phyloP scores from a whole-genome alignment of 2,329 filamentous ascomycete genomes.

The Decorospora gaudefroyi region DNA sequence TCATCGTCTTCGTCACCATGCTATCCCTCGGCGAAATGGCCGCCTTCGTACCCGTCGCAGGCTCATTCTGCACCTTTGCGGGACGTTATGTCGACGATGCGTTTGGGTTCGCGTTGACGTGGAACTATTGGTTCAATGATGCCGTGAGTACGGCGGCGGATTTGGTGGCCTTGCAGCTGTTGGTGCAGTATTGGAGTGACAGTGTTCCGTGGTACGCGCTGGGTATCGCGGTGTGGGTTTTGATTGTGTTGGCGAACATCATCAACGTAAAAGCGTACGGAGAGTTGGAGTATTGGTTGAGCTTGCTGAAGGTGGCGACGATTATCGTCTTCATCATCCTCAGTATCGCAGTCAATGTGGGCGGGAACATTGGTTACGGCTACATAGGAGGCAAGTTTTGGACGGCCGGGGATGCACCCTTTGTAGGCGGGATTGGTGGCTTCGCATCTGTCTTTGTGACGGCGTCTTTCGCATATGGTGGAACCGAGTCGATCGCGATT shows the following conservation, averaged over 20 bases:
- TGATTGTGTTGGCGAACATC: slow-evolving; percentile 44
- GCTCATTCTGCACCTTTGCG: slow-evolving; percentile 37
- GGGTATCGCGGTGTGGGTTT: slow-evolving; percentile 39
- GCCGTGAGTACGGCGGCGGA: slow-evolving; percentile 43
- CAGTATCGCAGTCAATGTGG: slow-evolving; percentile 37
- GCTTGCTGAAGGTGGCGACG: slow-evolving; percentile 42
- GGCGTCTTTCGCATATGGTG: slow-evolving; percentile 73
- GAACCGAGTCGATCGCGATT: slow-evolving; percentile 75
- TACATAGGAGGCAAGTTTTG: slow-evolving; percentile 66
- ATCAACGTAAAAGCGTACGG: slow-evolving; percentile 47
- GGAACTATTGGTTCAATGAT: slow-evolving; percentile 44
- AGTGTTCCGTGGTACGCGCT: slow-evolving; percentile 40
- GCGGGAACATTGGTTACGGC: slow-evolving; percentile 30
- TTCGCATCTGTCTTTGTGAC: slow-evolving; percentile 76
- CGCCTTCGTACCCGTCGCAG: slow-evolving; percentile 45
- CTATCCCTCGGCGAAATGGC: slow-evolving; percentile 47
- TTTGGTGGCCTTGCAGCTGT: slow-evolving; percentile 41
- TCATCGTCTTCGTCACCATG: slow-evolving; percentile 44
- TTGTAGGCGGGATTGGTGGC: slow-evolving; percentile 44
- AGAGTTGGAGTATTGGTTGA: slow-evolving; percentile 45
- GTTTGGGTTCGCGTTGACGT: slow-evolving; percentile 50
- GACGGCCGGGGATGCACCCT: slow-evolving; percentile 63
- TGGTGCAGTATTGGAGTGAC: slow-evolving; percentile 46
- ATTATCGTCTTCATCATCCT: slow-evolving; percentile 45
- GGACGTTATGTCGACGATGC: slow-evolving; percentile 63